These are phyloP conservation scores for Dryas drummondii DNA, from an alignment of 306 rosid genomes.

Conservation along the genomic window DNA sequence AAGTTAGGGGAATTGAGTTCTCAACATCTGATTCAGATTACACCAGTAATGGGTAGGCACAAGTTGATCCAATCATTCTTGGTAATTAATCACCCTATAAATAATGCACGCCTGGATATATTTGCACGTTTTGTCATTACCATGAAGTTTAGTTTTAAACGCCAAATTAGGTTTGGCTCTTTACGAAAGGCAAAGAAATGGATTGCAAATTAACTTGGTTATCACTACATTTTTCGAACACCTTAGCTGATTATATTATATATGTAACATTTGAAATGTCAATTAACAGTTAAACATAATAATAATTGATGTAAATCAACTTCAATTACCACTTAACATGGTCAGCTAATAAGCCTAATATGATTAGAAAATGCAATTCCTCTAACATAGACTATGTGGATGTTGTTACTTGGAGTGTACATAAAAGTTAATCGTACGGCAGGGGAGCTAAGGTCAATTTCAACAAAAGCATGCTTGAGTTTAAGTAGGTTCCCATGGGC, in stretches of 20 bases:
- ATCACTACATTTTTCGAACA: background rate
- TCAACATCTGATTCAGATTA: background rate
- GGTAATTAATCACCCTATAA: background rate
- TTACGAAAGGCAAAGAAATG: background rate
- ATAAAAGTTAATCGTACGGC: background rate
- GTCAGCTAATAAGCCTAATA: background rate
- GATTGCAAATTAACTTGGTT: background rate
- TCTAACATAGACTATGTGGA: background rate
- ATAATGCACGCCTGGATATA: background rate
- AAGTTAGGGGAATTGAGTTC: slow-evolving; percentile 8
- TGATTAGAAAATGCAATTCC: background rate
- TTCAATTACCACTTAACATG: no score
- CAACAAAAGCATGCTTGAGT: background rate
- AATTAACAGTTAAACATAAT: background rate
- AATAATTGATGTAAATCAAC: no score
- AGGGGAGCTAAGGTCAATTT: background rate
- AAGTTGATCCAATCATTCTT: background rate
- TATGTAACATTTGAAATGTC: background rate
- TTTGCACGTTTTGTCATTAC: background rate
- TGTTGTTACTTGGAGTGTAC: background rate
- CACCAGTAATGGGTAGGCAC: background rate
- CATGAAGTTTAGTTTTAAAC: background rate
- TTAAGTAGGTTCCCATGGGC: background rate
- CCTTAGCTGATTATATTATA: background rate
- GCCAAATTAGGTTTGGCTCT: background rate